Evolutionary conservation across 352 stramenopile genomes (phyloP).

Genomic region (Phytophthora brassicae): DNA sequence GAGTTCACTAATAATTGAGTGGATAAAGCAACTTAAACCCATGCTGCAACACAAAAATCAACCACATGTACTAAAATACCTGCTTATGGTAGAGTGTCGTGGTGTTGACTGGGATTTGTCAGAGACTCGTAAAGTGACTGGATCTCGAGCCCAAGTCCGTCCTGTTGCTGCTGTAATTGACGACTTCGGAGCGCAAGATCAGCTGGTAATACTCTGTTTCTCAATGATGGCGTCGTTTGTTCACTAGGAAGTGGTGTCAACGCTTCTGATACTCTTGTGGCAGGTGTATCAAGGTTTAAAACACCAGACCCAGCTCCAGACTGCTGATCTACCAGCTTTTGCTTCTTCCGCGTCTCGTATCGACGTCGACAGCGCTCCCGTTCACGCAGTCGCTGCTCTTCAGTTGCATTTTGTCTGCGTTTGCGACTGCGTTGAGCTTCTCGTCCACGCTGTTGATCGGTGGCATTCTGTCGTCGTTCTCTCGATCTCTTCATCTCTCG

Average conservation of each 20-base stretch:
- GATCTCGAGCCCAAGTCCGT: conserved; percentile 21
- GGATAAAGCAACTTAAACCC: too few relatives aligned
- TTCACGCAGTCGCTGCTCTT: conserved; percentile 61
- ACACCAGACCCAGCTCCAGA: not conserved
- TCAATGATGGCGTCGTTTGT: conserved; percentile 8
- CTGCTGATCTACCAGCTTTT: conserved; percentile 24
- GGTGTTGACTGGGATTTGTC: not conserved
- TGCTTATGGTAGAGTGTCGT: not conserved
- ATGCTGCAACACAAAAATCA: not conserved
- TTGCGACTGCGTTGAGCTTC: conserved; percentile 61
- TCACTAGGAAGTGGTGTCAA: conserved; percentile 9
- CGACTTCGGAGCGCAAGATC: conserved; percentile 28
- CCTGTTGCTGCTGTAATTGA: conserved; percentile 29
- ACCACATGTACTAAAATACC: not conserved
- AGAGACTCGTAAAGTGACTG: conserved; percentile 31
- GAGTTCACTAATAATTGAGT: too few relatives aligned
- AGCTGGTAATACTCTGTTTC: conserved; percentile 9
- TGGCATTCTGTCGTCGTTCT: conserved; percentile 60
- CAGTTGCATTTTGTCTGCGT: conserved; percentile 58
- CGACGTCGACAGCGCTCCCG: conserved; percentile 66
- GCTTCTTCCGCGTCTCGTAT: conserved; percentile 64
- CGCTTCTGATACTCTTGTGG: not conserved
- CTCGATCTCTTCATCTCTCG: conserved; percentile 64
- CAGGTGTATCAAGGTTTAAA: not conserved
- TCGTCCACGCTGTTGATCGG: conserved; percentile 61